Conservation (phyloP, 2,329 filamentous ascomycete species). For the Xylariaceae sp. region DNA sequence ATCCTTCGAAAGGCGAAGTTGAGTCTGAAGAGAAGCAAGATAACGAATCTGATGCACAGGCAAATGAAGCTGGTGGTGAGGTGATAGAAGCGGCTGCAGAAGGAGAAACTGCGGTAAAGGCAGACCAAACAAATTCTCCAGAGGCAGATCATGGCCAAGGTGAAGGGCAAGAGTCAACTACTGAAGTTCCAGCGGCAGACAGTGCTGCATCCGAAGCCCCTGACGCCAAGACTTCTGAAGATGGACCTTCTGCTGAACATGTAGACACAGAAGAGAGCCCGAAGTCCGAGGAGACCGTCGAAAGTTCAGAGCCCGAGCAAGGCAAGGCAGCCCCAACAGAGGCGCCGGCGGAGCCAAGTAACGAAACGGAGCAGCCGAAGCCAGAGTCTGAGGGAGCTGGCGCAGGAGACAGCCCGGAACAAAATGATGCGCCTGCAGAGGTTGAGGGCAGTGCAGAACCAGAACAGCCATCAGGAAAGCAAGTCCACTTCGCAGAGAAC, state of each 20-base stretch:
- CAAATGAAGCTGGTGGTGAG: not conserved
- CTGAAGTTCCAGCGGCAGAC: not conserved
- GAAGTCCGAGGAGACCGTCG: slow-evolving; percentile 7
- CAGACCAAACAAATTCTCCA: not conserved
- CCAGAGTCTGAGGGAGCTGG: slow-evolving; percentile 7
- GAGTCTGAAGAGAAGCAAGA: slow-evolving; percentile 17
- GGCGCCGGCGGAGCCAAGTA: not conserved
- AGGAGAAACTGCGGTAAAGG: not conserved
- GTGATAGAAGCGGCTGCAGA: not conserved
- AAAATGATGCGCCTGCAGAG: not conserved
- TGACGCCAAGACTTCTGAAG: not conserved
- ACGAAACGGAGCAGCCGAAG: slow-evolving; percentile 17
- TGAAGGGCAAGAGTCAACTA: slow-evolving; percentile 7
- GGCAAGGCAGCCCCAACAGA: slow-evolving; percentile 7
- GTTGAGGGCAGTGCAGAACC: not conserved
- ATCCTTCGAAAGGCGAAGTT: slow-evolving; percentile 25
- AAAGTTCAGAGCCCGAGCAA: not conserved
- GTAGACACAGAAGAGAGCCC: not conserved
- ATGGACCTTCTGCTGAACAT: not conserved
- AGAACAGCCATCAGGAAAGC: slow-evolving; percentile 7
- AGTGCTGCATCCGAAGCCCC: not conserved
- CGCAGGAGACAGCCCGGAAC: not conserved
- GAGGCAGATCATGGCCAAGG: not conserved
- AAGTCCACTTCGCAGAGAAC: slow-evolving; percentile 13
- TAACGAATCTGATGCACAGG: slow-evolving; percentile 7